Conservation (phyloP, 805 yeast species). For the Spathaspora sp. region DNA sequence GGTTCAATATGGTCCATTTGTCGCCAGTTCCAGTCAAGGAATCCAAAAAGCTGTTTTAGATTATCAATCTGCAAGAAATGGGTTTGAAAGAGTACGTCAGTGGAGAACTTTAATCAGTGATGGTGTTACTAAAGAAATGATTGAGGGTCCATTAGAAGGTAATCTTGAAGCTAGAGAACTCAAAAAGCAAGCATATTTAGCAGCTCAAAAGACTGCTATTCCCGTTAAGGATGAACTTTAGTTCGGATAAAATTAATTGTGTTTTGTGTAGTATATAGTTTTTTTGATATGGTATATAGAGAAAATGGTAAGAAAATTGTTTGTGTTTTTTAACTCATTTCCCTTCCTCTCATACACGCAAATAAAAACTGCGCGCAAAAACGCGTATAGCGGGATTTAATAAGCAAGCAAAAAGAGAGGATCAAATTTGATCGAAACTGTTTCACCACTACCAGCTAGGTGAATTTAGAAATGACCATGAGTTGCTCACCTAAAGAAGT, state of each 20-base stretch:
- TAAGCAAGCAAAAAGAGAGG: neutral
- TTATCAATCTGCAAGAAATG: slow-evolving; percentile 65
- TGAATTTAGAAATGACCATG: slow-evolving; percentile 32
- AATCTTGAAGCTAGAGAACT: slow-evolving; percentile 25
- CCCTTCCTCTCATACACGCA: neutral
- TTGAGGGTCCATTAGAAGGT: slow-evolving; percentile 35
- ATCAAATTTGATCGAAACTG: neutral
- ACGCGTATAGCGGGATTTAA: neutral
- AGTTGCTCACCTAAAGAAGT: slow-evolving; percentile 23
- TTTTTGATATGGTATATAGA: neutral
- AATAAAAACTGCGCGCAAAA: neutral
- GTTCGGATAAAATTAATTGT: neutral
- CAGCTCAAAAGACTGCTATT: neutral
- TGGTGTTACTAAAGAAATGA: slow-evolving; percentile 42
- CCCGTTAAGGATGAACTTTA: slow-evolving; percentile 13
- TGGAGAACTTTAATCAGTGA: slow-evolving; percentile 52
- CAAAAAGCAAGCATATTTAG: slow-evolving; percentile 12
- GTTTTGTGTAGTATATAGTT: slow-evolving; percentile 1
- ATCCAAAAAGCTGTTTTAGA: slow-evolving; percentile 69
- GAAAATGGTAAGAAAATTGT: neutral
- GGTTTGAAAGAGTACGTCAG: slow-evolving; percentile 61
- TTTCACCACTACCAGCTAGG: neutral
- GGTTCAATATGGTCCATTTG: slow-evolving; percentile 91
- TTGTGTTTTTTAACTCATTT: neutral
- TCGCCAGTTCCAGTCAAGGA: slow-evolving; percentile 63